Base-by-base conservation (phyloP, 306 rosid species). In the Myrica gale region DNA sequence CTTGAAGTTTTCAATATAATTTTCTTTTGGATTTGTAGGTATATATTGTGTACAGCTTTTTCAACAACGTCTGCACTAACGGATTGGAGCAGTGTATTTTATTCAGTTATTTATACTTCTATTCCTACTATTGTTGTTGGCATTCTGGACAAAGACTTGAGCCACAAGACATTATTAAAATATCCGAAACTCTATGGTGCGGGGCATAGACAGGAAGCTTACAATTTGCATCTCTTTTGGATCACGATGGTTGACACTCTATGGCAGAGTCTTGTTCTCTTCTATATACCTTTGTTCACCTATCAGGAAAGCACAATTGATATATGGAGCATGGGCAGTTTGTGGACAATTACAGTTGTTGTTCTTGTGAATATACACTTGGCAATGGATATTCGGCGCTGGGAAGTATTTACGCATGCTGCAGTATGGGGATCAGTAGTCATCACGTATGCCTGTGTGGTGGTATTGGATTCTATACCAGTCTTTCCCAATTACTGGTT, bases 211-310 rank as follows among this genome's bases (percentile, higher is more conserved):
- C 93, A 90, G 0, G 99, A 96, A 79, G 95, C 97, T 52, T 96
- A 96, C 80, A 96, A 92, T 82, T 52, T 89, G 81, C 92, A 81
- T 57, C 86, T 92, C 67, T 96, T 96, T 84, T 96, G 98, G 98
- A 84, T 92, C 69, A 90, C 91, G 70, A 92, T 96, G 97, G 78
- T 89, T 42, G 99, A 96, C 89, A 96, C 98, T 26, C 78, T 96
- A 55, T 96, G 99, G 99, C 99, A 96, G 90, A 96, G 99, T 84
- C 93, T 96, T 72, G 97, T 88, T 82, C 92, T 89, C 75, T 92
- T 90, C 82, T 96, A 88, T 78, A 51, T 84, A 32, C 99, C 99
- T 19, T 48, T 90, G 75, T 89, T 88, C 84, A 86, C 90, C 56
- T 96, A 90, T 75, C 87, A 84, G 88, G 96, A 88, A 79, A 89